phyloP scores from a whole-genome alignment of 2,329 filamentous ascomycete species.

The Epichloe aotearoae region DNA sequence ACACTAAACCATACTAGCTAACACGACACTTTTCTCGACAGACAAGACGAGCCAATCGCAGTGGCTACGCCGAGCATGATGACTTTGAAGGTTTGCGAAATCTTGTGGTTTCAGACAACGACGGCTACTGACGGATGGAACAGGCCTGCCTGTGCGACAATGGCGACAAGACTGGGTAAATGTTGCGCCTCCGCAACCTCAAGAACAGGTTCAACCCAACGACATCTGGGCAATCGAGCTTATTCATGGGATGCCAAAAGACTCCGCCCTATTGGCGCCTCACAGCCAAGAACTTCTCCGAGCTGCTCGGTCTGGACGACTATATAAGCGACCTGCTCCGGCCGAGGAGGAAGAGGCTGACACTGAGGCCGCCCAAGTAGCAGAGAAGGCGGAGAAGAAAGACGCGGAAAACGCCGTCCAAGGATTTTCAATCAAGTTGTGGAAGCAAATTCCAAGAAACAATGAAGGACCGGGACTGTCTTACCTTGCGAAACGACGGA shows the following conservation, averaged over 20 bases:
- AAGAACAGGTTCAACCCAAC: constrained; percentile 49
- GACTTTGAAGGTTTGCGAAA: constrained; percentile 40
- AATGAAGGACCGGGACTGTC: constrained; percentile 39
- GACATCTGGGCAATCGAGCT: constrained; percentile 65
- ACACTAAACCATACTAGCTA: constrained; percentile 6
- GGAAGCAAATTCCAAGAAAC: constrained; percentile 49
- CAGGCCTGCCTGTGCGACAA: constrained; percentile 78
- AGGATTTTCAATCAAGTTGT: constrained; percentile 43
- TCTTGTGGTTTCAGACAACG: neutral
- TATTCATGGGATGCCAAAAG: constrained; percentile 70
- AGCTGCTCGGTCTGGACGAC: constrained; percentile 61
- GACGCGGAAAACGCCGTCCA: constrained; percentile 45
- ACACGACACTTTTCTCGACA: constrained; percentile 15
- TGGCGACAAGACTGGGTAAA: constrained; percentile 65
- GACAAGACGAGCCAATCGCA: constrained; percentile 44
- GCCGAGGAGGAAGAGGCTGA: constrained; percentile 47
- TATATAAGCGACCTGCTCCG: constrained; percentile 60
- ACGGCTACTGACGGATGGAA: constrained; percentile 14
- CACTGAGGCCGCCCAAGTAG: constrained; percentile 24
- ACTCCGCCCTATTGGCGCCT: constrained; percentile 61
- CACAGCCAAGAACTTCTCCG: constrained; percentile 75
- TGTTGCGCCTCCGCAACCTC: constrained; percentile 50
- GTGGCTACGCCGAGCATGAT: constrained; percentile 45
- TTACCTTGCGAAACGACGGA: constrained; percentile 47
- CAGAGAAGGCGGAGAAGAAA: constrained; percentile 45